Evolutionary conservation across 1,139 yeast genomes (phyloP), one percentile per base, ranked within the genome.

Genomic region (Meyerozyma smithsonii): DNA sequence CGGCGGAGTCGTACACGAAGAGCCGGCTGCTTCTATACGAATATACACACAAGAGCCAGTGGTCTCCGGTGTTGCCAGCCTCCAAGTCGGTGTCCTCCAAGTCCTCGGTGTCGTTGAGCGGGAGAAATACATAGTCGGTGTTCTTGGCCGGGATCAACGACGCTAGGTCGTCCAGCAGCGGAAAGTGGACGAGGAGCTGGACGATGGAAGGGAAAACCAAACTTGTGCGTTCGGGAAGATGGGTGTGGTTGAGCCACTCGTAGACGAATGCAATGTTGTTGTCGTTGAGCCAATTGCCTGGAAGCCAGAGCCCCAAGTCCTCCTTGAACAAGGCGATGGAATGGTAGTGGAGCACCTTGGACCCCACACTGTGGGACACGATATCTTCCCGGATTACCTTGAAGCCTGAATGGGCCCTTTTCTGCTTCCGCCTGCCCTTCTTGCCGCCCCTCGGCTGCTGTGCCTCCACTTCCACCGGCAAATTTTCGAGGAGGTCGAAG

Each of bases 221-320:
- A 14, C 34, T 17, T 8, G 21, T 30, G 8, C 21, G 12, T 3
- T 16, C 21, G 7, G 34, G 21, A 3, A 30, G 21, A 18, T 30
- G 34, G 15, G 4, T 30, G 12, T 49, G 56, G 30, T 38, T 47
- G 35, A 85, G 58, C 46, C 74, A 68, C 54, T 82, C 89, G 56
- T 72, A 84, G 18, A 81, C 59, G 43, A 84, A 75, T 1, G 85
- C 66, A 28, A 85, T 73, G 46, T 81, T 78, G 51, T 81, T 82
- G 52, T 84, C 94, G 50, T 80, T 81, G 24, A 85, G 61, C 94
- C 94, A 84, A 52, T 81, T 84, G 23, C 77, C 84, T 71, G 56
- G 49, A 68, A 73, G 40, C 50, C 60, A 15, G 34, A 38, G 44
- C 28, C 36, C 39, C 20, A 77, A 44, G 49, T 78, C 84, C 33